Evolutionary conservation across 805 yeast genomes (phyloP).

Genomic region (Yamadazyma akitaensis): DNA sequence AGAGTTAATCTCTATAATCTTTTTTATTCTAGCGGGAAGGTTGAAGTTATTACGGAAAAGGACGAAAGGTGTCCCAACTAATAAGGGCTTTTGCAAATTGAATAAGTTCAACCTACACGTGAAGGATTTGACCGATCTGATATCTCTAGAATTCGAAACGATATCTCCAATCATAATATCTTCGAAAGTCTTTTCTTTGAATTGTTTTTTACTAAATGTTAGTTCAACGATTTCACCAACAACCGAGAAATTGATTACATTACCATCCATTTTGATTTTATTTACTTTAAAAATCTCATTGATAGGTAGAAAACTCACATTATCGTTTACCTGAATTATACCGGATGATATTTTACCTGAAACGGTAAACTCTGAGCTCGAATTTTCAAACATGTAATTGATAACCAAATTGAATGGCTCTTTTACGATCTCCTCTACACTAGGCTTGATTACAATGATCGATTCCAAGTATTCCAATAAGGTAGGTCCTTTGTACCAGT

Average conservation of each 20-base stretch:
- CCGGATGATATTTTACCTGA: conserved; percentile 72
- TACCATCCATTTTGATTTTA: conserved; percentile 27
- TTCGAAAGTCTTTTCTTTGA: conserved; percentile 50
- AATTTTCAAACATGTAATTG: conserved; percentile 54
- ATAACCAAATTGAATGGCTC: conserved; percentile 57
- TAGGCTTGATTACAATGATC: conserved; percentile 17
- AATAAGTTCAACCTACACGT: conserved; percentile 30
- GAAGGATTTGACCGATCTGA: conserved; percentile 27
- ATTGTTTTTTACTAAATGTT: conserved; percentile 42
- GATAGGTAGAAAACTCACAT: conserved; percentile 55
- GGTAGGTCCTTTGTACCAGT: conserved; percentile 50
- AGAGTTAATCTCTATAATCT: conserved; percentile 33
- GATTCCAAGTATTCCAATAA: conserved; percentile 41
- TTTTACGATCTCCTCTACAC: conserved; percentile 19
- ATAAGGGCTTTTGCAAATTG: conserved; percentile 59
- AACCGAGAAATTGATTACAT: conserved; percentile 46
- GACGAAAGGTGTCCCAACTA: conserved; percentile 77
- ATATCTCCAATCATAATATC: conserved; percentile 63
- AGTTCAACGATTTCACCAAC: conserved; percentile 63
- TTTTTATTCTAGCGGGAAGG: conserved; percentile 62
- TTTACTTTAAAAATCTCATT: conserved; percentile 44
- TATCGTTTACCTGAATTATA: conserved; percentile 65
- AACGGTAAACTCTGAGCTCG: conserved; percentile 48
- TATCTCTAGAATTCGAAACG: conserved; percentile 24
- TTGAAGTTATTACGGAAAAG: conserved; percentile 73